These are phyloP conservation scores for Heterotrichella gracilis DNA, from an alignment of 352 stramenopile genomes.

Conservation along the genomic window DNA sequence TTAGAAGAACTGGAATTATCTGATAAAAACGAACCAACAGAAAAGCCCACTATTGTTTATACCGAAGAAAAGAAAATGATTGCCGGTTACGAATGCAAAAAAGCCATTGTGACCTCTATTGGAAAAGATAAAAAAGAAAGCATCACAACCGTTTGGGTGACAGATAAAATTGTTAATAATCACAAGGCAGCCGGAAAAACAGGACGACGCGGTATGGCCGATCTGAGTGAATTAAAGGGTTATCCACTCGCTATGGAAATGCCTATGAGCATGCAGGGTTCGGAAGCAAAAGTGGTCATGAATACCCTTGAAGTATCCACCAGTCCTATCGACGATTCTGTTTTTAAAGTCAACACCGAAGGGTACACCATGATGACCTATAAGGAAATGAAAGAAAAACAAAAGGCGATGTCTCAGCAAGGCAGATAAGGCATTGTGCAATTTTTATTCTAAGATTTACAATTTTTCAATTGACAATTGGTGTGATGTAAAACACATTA, in stretches of 20 bases:
- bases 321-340: not conserved
- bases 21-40: not conserved
- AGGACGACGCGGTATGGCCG: not conserved
- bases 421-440: no score
- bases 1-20: not conserved
- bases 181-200: not conserved
- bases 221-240: not conserved
- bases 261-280: not conserved
- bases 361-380: not conserved
- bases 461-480: no score
- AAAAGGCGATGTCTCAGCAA: not conserved
- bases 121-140: not conserved
- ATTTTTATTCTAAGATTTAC: no score
- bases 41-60: not conserved
- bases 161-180: slow-evolving; percentile 2
- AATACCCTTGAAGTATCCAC: not conserved
- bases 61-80: not conserved
- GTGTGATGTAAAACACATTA: no score
- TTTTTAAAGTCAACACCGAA: not conserved
- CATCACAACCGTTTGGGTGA: not conserved
- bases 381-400: not conserved
- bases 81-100: not conserved
- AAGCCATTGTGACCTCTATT: not conserved
- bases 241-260: not conserved
- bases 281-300: not conserved